phyloP scores from a whole-genome alignment of 2,329 filamentous ascomycete species.

The Diatrype stigma region DNA sequence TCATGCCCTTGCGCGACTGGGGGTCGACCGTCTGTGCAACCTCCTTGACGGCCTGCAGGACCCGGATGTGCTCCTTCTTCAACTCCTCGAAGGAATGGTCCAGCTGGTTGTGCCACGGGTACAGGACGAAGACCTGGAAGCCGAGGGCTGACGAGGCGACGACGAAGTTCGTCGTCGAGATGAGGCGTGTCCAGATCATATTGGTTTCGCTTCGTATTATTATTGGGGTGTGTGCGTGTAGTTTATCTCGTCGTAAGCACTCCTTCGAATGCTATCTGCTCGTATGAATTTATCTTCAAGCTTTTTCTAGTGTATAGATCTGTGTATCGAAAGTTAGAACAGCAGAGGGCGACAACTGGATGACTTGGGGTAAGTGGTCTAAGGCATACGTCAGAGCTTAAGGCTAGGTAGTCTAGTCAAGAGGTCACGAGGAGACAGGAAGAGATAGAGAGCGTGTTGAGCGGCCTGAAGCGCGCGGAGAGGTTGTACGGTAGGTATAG shows the following conservation, averaged over 20 bases:
- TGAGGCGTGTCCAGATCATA: slow-evolving; percentile 36
- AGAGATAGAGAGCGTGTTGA: background rate
- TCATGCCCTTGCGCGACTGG: slow-evolving; percentile 24
- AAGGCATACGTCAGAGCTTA: background rate
- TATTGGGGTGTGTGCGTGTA: background rate
- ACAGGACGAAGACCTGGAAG: slow-evolving; percentile 67
- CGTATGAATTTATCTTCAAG: background rate
- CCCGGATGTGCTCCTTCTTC: slow-evolving; percentile 52
- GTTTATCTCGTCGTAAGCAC: background rate
- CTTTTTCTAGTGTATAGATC: background rate
- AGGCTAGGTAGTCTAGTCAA: background rate
- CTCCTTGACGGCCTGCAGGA: slow-evolving; percentile 32
- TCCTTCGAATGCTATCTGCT: background rate
- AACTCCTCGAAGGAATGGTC: slow-evolving; percentile 57
- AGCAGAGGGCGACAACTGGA: background rate
- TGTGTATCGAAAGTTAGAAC: background rate
- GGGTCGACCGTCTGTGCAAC: slow-evolving; percentile 27
- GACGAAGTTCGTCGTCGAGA: slow-evolving; percentile 62
- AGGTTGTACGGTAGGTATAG: background rate
- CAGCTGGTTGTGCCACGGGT: slow-evolving; percentile 66
- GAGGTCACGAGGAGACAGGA: too few relatives aligned
- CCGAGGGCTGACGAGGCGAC: slow-evolving; percentile 61
- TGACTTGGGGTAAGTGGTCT: background rate
- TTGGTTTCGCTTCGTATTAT: slow-evolving; percentile 6
- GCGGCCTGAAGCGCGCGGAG: background rate